Evolutionary conservation across 495 filamentous ascomycete species (phyloP), one percentile per base, ranked within the genome.

Genomic region (Hypomontagnella submonticulosa): DNA sequence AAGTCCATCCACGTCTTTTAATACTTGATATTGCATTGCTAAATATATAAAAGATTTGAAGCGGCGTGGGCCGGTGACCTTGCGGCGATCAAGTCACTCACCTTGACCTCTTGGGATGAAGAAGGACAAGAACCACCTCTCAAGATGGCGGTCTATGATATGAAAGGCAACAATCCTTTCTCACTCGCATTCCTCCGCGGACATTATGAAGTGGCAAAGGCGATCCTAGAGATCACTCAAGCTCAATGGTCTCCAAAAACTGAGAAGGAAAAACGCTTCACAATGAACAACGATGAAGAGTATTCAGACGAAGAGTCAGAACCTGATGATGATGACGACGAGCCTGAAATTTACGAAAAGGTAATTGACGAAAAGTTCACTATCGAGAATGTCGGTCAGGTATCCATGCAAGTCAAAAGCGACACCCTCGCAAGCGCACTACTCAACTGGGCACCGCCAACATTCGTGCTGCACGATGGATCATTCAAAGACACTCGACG

Each of bases 41-140:
- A 79, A 61, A 15, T 18, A 27, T 19, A 4, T 65, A n/a, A 1
- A 46, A 81, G 79, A 10, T 91, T 90, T 55, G 83, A 92, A 69
- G 89, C 90, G 8, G 86, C 85, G 1, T 92, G 88, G 87, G 57
- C 51, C n/a, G 88, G 88, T 3, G 85, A 93, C 66, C 40, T 88
- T 1, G 77, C 82, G 0, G 86, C 76, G 3, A 81, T 89, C 72
- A 85, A 87, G 66, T 66, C 59, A 3, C 62, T 84, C 32, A 82
- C 81, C 11, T 60, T 83, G 15, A 68, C 70, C 12, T 67, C 79
- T 19, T 85, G 80, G 77, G 75, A 58, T 65, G 69, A 51, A 62
- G 84, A 78, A 74, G 77, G 74, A 23, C 71, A 82, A 27, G 74
- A 85, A 37, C 61, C 74, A 1, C 88, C 90, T 0, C 77, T 91